Conservation (phyloP, 331 rosid species). For the Cucumis variabilis region DNA sequence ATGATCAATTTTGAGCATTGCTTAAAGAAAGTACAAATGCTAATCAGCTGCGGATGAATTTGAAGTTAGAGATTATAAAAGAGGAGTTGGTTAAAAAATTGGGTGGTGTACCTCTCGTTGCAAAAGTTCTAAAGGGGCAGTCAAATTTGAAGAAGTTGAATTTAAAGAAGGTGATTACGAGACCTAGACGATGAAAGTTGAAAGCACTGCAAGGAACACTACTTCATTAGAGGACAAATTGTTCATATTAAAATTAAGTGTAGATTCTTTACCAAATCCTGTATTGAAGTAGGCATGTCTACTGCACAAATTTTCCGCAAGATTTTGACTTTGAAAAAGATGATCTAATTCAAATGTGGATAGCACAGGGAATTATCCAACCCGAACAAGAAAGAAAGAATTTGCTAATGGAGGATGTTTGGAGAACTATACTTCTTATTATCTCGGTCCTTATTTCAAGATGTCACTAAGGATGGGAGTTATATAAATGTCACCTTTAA, state of each 20-base stretch:
- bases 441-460: no score
- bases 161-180: background rate
- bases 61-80: no score
- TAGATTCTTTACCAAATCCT: no score
- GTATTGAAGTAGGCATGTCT: background rate
- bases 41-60: no score
- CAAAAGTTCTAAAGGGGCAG: constrained; percentile 29
- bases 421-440: no score
- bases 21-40: constrained; percentile 34
- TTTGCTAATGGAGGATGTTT: background rate
- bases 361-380: constrained; percentile 40
- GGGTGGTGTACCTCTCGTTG: no score
- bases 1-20: background rate
- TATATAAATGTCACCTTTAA: no score
- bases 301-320: no score
- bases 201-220: background rate
- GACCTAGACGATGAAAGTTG: constrained; percentile 9
- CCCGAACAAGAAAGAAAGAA: background rate
- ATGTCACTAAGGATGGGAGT: no score
- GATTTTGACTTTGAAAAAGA: background rate
- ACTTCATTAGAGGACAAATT: background rate
- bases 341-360: constrained; percentile 38
- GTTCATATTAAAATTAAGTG: no score
- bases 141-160: background rate
- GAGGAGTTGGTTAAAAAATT: no score